phyloP scores from a whole-genome alignment of 257 asterid genomes.

The Solanum tacnaense region DNA sequence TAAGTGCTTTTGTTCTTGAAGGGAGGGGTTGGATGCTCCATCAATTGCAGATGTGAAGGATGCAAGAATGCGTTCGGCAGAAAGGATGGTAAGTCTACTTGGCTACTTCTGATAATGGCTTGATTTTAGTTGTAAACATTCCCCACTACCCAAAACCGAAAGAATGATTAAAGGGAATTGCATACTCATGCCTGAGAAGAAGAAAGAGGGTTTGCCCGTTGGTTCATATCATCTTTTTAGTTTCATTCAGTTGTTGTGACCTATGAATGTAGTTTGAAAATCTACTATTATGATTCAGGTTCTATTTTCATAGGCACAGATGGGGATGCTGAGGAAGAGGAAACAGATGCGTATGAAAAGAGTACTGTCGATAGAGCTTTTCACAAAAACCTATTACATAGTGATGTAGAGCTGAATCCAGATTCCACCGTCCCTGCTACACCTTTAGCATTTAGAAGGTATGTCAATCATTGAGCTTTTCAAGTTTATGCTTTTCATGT shows the following conservation, averaged over 20 bases:
- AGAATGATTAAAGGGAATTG: neutral
- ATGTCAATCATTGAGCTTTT: neutral
- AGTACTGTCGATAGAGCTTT: slow-evolving; percentile 13
- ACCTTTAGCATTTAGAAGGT: slow-evolving; percentile 60
- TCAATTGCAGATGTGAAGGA: slow-evolving; percentile 93
- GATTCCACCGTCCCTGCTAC: slow-evolving; percentile 58
- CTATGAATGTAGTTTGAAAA: neutral
- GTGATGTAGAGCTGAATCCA: slow-evolving; percentile 32
- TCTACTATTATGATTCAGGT: slow-evolving; percentile 14
- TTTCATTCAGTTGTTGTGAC: neutral
- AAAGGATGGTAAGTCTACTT: slow-evolving; percentile 60
- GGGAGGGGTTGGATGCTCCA: slow-evolving; percentile 97
- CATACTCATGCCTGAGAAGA: neutral
- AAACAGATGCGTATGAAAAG: slow-evolving; percentile 31
- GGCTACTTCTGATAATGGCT: neutral
- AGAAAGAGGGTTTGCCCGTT: neutral
- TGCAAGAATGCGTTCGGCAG: slow-evolving; percentile 86
- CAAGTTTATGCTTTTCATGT: neutral
- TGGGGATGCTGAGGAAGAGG: slow-evolving; percentile 60
- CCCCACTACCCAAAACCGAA: neutral
- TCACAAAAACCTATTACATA: slow-evolving; percentile 24
- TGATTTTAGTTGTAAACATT: neutral
- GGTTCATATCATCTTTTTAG: neutral
- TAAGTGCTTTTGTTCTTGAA: slow-evolving; percentile 10
- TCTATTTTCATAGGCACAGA: slow-evolving; percentile 41